phyloP scores from a whole-genome alignment of 2,329 filamentous ascomycete genomes.

The Aurifilum marmelostoma region DNA sequence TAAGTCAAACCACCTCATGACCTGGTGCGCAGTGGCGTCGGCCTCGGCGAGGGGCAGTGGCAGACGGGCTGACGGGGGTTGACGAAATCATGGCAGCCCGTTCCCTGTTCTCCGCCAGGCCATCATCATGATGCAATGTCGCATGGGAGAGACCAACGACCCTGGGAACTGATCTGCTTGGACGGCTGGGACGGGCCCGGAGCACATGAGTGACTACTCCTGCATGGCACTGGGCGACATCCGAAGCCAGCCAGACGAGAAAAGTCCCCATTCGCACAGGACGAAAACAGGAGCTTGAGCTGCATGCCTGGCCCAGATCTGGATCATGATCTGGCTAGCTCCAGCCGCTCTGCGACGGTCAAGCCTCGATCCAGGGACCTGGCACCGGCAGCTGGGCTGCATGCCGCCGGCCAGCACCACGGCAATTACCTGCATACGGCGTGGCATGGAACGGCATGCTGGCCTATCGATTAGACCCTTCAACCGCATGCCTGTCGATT shows the following conservation, averaged over 20 bases:
- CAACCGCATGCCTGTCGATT: neutral
- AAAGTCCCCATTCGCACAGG: neutral
- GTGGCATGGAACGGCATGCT: neutral
- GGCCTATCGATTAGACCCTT: neutral
- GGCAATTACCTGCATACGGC: slow-evolving; percentile 28
- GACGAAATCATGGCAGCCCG: neutral
- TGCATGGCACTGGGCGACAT: slow-evolving; percentile 15
- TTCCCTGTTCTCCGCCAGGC: neutral
- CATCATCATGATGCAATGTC: slow-evolving; percentile 20
- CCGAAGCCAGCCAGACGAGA: neutral
- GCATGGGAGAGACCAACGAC: neutral
- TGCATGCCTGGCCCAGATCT: neutral
- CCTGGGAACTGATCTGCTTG: slow-evolving; percentile 11
- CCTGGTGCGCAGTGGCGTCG: neutral
- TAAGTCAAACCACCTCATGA: neutral
- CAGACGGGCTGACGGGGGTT: neutral
- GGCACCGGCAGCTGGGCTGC: slow-evolving; percentile 25
- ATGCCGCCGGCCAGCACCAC: slow-evolving; percentile 21
- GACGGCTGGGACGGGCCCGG: slow-evolving; percentile 17
- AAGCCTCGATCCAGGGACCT: slow-evolving; percentile 21
- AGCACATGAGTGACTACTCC: slow-evolving; percentile 7
- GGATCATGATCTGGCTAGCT: slow-evolving; percentile 12
- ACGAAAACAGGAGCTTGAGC: neutral
- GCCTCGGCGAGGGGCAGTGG: neutral
- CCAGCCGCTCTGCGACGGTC: slow-evolving; percentile 12